These are phyloP conservation scores for Arthromyces matolae DNA, from an alignment of 768 basidiomycete species.

Conservation along the genomic window DNA sequence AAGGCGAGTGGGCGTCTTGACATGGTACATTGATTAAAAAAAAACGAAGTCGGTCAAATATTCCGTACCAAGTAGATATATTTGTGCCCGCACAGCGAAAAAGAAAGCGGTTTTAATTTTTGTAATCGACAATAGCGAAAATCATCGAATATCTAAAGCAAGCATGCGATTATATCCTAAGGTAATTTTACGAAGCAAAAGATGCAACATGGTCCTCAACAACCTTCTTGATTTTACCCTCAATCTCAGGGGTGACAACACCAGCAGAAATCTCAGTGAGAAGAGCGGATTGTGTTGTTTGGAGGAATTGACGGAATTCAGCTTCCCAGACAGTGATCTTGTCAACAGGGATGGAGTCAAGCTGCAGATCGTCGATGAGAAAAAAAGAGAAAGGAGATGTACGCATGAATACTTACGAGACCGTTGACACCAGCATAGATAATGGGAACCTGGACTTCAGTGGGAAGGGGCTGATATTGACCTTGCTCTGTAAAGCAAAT, in stretches of 20 bases:
- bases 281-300: conserved; percentile 66
- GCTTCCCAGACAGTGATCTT: conserved; percentile 91
- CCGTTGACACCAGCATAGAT: conserved; percentile 99
- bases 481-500: conserved; percentile 76
- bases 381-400: neutral
- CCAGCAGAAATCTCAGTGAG: conserved; percentile 85
- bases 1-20: neutral
- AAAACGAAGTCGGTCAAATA: neutral
- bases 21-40: neutral
- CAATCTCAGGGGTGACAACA: conserved; percentile 83
- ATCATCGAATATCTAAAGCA: conserved; percentile 17
- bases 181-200: conserved; percentile 55
- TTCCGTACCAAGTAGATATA: neutral
- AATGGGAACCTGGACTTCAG: conserved; percentile 96
- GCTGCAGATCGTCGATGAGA: conserved; percentile 36
- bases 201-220: conserved; percentile 85
- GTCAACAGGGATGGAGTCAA: conserved; percentile 93
- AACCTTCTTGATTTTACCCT: conserved; percentile 92
- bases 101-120: conserved; percentile 21
- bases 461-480: conserved; percentile 92
- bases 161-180: conserved; percentile 13
- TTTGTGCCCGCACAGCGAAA: conserved; percentile 8
- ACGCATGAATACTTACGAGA: conserved; percentile 69
- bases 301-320: conserved; percentile 87
- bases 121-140: conserved; percentile 13